A percentile compares a stretch with the other conserved stretches of the same genome.
Conservation (phyloP, 495 filamentous ascomycete genomes). For the Lasiosphaeris hirsuta region DNA sequence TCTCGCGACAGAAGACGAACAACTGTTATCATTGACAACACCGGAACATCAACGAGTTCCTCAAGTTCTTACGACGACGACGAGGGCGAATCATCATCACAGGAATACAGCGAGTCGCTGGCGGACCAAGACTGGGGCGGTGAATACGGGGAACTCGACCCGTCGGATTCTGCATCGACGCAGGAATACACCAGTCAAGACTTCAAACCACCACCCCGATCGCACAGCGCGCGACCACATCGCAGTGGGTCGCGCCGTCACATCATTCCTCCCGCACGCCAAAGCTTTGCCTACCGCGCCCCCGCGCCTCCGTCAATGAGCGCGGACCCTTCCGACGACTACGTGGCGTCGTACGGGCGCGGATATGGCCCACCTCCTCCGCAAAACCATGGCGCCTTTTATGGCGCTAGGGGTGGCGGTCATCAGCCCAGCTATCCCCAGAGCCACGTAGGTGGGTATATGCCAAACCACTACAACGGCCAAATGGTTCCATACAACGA, state of each 20-base stretch:
- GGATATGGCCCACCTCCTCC: conserved; percentile 33
- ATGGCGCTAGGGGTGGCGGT: conserved; percentile 30
- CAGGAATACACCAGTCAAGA: conserved; percentile 17
- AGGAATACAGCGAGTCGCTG: conserved; percentile 41
- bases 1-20: conserved; percentile 39
- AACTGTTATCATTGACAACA: conserved; percentile 45
- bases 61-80: conserved; percentile 34
- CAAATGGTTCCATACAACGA: conserved; percentile 46
- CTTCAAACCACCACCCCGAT: conserved; percentile 20
- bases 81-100: conserved; percentile 22
- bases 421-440: conserved; percentile 33
- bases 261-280: conserved; percentile 34
- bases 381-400: conserved; percentile 31
- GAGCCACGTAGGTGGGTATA: conserved; percentile 43
- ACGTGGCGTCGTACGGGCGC: conserved; percentile 30
- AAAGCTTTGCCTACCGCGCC: conserved; percentile 33
- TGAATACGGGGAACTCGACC: conserved; percentile 63
- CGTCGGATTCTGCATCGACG: conserved; percentile 75
- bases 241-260: conserved; percentile 37
- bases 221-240: conserved; percentile 33
- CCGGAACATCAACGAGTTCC: conserved; percentile 40
- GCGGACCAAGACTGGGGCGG: conserved; percentile 51
- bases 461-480: conserved; percentile 23
- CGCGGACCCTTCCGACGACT: conserved; percentile 45
- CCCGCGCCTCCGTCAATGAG: conserved; percentile 43